Evolutionary conservation across 768 basidiomycete genomes (phyloP).

Genomic region (Tulasnella sp.): DNA sequence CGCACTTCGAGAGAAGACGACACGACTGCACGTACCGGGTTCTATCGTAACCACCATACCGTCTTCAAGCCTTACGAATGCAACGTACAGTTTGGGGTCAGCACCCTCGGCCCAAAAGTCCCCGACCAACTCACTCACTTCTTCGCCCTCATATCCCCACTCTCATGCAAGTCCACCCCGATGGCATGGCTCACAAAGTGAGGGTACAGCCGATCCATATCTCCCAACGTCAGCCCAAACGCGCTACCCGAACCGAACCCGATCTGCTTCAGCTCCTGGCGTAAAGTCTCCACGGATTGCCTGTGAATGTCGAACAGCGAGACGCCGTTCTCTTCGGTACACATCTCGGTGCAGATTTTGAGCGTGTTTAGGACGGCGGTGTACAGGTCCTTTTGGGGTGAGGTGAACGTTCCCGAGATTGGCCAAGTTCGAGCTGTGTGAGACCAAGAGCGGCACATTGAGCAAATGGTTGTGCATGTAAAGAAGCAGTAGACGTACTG

Average conservation of each 20-base stretch:
- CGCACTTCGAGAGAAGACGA: not conserved
- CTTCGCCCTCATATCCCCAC: conserved; percentile 33
- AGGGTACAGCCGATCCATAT: conserved; percentile 80
- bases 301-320: conserved; percentile 75
- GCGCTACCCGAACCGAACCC: conserved; percentile 37
- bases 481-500: no score
- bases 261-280: conserved; percentile 69
- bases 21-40: conserved; percentile 50
- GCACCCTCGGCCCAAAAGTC: not conserved
- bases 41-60: conserved; percentile 95
- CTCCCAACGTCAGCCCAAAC: conserved; percentile 47
- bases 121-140: not conserved
- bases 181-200: conserved; percentile 91
- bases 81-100: not conserved
- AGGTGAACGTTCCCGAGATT: conserved; percentile 71
- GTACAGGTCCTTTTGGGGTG: conserved; percentile 82
- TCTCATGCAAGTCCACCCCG: conserved; percentile 93
- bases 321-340: conserved; percentile 45
- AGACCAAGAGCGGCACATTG: no score
- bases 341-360: conserved; percentile 38
- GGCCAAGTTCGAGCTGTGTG: conserved; percentile 92
- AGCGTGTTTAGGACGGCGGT: conserved; percentile 42
- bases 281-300: conserved; percentile 60
- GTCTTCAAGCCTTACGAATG: conserved; percentile 60
- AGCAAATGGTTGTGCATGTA: no score